Evolutionary conservation across 2,329 filamentous ascomycete genomes (phyloP), one percentile per base, ranked within the genome.

Genomic region (Pezicula radicicola): DNA sequence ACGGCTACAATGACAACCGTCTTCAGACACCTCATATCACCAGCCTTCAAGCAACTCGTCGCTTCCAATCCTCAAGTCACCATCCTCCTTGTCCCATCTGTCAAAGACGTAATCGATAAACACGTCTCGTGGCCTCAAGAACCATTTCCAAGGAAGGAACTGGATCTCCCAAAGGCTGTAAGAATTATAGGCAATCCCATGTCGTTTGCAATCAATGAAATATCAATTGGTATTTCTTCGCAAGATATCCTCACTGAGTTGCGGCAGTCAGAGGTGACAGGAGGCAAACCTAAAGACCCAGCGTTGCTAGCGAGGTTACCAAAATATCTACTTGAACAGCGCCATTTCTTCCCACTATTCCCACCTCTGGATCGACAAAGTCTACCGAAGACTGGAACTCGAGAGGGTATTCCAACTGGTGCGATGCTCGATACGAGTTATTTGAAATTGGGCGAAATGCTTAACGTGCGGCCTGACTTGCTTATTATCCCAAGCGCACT

Each of bases 311-410:
- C 85, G 15, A 75, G 93, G n/a, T 71, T 92, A 44, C 83, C 88
- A 6, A 80, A 84, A 18, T 87, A 94, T 60, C 70, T 99, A 16
- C 82, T 99, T 52, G 88, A 96, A 70, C 94, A 97, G 72, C 78
- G 92, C 6, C 91, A 94, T 65, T 97, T 92, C 70, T 91, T 91
- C 63, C 94, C 94, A 0, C 72, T 97, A 1, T 97, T 92, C 65
- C 94, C 94, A 6, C 85, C 93, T 0, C 79, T 85, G 12, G 84
- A 88, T 47, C 79, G 91, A 46, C 77, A 82, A 52, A 82, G 75
- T 58, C 72, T 90, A 50, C 84, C 86, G 28, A 87, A 80, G 66
- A 83, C 83, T 1, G 84, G 84, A 1, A 81, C 79, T 2, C 76
- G 73, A 16, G 77, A 80, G 53, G 81, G 79, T 1, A 62, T 81